Evolutionary conservation across 108 stramenopile genomes (phyloP), one percentile per base, ranked within the genome.

Genomic region (Seminavis robusta): DNA sequence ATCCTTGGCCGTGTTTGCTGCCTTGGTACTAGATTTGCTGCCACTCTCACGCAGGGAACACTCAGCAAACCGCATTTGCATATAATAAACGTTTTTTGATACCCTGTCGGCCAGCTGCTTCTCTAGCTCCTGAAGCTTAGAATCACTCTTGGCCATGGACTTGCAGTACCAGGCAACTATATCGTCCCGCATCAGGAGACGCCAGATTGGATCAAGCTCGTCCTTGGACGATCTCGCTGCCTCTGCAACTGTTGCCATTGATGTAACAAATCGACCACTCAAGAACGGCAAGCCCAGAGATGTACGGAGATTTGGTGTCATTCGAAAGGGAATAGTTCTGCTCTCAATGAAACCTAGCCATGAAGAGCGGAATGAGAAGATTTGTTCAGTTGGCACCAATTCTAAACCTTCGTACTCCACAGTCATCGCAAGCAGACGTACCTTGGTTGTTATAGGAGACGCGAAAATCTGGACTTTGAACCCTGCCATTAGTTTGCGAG

Each of bases 91-190:
- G 64, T 92, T 92, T 53, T 74, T 80, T 17, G 72, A 63, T 19
- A 89, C 79, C 54, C 87, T 54, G 41, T 92, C 91, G 10, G 71
- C 63, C 10, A 92, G 76, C 47, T 92, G 91, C 33, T 59, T 68
- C 39, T 92, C 91, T 23, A 92, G 52, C 33, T 92, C 91, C 46
- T 87, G 91, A 9, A 74, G 78, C 61, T 92, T 86, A 19, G 77
- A 49, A 46, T 88, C 91, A 36, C 75, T 77, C 33, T 79, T 84
- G 8, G 86, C 72, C 39, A 79, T 66, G 11, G 85, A 78, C 61
- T 89, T 88, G 33, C 80, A 85, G 47, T 87, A 92, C 84, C 87
- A 92, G 7, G 91, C 68, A 32, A 92, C 56, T 10, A 92, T 83
- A 55, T 92, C 91, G 57, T 92, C 91, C 51, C 91, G 60, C 63